Percentiles rank a stretch among this genome's conserved stretches.
Evolutionary conservation across 73 alveolate genomes (phyloP).

Genomic region (Paramecium sonneborni): DNA sequence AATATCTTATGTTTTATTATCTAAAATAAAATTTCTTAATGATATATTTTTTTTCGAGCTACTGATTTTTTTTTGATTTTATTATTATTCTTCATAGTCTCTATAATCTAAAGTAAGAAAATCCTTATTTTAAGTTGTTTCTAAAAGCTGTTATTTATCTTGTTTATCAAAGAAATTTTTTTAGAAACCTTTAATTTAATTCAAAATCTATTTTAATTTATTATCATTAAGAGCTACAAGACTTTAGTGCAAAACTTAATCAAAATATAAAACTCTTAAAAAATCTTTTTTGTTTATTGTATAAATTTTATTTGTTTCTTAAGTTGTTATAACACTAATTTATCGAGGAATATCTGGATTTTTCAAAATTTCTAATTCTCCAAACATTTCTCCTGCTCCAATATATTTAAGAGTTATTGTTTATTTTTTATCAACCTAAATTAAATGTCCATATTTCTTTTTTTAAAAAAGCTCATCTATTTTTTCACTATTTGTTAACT

Average conservation of each 20-base stretch:
- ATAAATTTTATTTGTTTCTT: background rate
- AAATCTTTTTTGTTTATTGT: constrained; percentile 5
- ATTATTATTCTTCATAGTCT: background rate
- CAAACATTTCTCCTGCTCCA: constrained; percentile 52
- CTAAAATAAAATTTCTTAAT: background rate
- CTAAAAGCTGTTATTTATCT: background rate
- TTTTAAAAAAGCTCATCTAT: constrained; percentile 34
- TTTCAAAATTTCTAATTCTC: constrained; percentile 39
- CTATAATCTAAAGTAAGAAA: background rate
- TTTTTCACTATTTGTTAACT: background rate
- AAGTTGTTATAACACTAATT: background rate
- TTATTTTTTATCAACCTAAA: background rate
- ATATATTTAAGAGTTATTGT: constrained; percentile 9
- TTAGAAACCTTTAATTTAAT: background rate
- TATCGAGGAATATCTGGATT: background rate
- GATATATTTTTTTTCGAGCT: background rate
- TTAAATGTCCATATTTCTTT: constrained; percentile 6
- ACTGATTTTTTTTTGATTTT: background rate
- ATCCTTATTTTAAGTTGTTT: constrained; percentile 27
- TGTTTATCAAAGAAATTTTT: constrained; percentile 14
- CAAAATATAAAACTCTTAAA: constrained; percentile 1
- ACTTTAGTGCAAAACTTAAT: background rate
- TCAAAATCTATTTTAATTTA: background rate
- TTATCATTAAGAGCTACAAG: background rate
- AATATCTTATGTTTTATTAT: background rate